Base-by-base conservation (phyloP, 768 basidiomycete genomes). In the Rhodosporidiobolus sp. region DNA sequence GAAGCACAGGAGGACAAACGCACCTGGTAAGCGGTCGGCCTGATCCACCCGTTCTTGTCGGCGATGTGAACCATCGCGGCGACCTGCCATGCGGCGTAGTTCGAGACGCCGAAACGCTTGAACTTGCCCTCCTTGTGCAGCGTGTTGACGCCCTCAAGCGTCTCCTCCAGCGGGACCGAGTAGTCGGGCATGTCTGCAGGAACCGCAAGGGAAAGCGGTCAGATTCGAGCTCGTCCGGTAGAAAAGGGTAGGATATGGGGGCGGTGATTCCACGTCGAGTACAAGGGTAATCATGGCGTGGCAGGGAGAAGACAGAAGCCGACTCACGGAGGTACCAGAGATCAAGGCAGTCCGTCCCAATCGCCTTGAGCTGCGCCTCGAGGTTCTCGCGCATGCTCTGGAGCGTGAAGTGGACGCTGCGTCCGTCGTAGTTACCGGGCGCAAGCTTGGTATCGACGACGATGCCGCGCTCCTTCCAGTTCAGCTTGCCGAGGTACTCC, bases 361-460 rank as follows among this genome's bases (percentile, higher is more conserved):
- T 83, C 62, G 78, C 84, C 79, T 78, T 85, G 82, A 84, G 74
- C n/a, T 81, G 82, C 38, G 75, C 67, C 46, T 82, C 74, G 43
- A 81, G 72, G 48, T 80, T 76, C 62, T 80, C 81, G 65, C 83
- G 81, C 32, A 85, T 72, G 48, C 82, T 82, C 77, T 79, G 79
- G 67, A 61, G 43, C 1, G 62, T 62, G 30, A 69, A 63, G 35
- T 54, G 66, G 60, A 70, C 63, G 10, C 50, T 7, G 8, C 60
- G 35, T 10, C 26, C 62, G 20, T 35, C 46, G 45, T 49, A 63
- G n/a, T 34, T 30, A 55, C 71, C 78, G 0, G 87, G 87, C 70
- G 84, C 84, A 26, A 87, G 83, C 78, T 89, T 89, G 1, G 87
- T 88, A 54, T 87, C 86, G 54, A 88, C 80, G 67, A 83, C 83